Base-by-base conservation (phyloP, 345 rosid genomes). In the Carallia brachiata region DNA sequence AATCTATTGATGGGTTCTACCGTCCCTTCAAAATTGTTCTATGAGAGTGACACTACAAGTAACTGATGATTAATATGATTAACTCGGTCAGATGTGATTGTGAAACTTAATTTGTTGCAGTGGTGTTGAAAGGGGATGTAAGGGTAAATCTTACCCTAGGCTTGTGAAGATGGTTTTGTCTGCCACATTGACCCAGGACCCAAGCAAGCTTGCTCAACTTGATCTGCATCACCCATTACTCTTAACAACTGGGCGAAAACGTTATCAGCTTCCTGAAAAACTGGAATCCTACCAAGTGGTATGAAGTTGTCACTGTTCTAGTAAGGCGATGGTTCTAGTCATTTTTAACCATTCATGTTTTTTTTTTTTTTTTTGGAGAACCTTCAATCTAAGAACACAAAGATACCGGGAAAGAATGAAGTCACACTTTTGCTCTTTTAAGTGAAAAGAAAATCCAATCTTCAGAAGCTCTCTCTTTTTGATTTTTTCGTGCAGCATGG, bases 101-200 rank as follows among this genome's bases (percentile, higher is more conserved):
- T 61, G 30, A 13, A n/a, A 37, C 27, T 15, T 44, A 67, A 30
- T 68, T 62, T 70, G 27, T 76, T 86, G 82, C 79, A 92, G 99
- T 81, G 89, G 90, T 1, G 78, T 92, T 67, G 97, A 90, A 79
- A 80, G 93, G 72, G 94, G 97, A 3, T 92, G 89, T 75, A 95
- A 89, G 75, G 91, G 89, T 65, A 90, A 85, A 79, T 75, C 84
- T 61, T 83, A 75, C 66, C 99, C 98, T 63, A 85, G 98, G 79
- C 88, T 95, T 60, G 94, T 72, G 67, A 90, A 95, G 85, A 84
- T 95, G 90, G 93, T 88, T 61, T 78, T 90, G 57, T 95, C 99
- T 67, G 97, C 99, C 66, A 95, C 99, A 13, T 85, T 92, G 75
- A 90, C 99, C 52, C 89, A 88, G 79, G 97, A 95, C 85, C 99